Base-by-base conservation (phyloP, 2,329 filamentous ascomycete species). In the Furcasterigmium furcatum region DNA sequence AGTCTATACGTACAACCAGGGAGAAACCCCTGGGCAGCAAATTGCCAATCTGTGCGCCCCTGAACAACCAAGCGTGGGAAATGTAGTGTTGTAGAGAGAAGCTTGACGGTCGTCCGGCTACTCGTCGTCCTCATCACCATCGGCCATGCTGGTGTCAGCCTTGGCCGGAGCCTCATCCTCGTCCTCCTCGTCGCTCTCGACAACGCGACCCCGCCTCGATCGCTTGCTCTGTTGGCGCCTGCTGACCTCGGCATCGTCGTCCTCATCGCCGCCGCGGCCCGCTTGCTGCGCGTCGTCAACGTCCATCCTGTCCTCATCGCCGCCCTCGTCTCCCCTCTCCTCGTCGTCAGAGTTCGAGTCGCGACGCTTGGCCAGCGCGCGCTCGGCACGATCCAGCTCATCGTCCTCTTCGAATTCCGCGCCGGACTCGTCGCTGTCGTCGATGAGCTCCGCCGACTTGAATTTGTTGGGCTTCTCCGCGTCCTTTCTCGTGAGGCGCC, bases 371-470 rank as follows among this genome's bases (percentile, higher is more conserved):
- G 59, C 60, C 10, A 65, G 50, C 25, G 44, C 49, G 14, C 59
- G 49, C 51, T 62, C 60, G 2, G 60, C 60, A 38, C 53, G 41
- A 38, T 63, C 61, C 8, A 63, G 56, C 46, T 52, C 55, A 45
- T 62, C 65, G 6, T 68, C 65, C 13, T 62, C 61, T 2, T 56
- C 3, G 65, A 70, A 7, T 57, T 55, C 8, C 61, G 63, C 36
- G 18, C 9, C 14, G n/a, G 34, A 18, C 36, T 22, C 79, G 14
- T 79, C 80, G 49, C 85, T 89, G 51, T 92, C 87, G 38, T 89
- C 85, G 22, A 96, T 83, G 51, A 91, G 81, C 66, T 95, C 91
- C 2, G 80, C 84, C 42, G 87, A 91, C 77, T 96, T 96, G 75
- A 81, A 95, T 67, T 95, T 95, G 63, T 61, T 53, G 43, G 49